Evolutionary conservation across 768 basidiomycete genomes (phyloP), one percentile per base, ranked within the genome.

Genomic region (Termitomyces sp.): DNA sequence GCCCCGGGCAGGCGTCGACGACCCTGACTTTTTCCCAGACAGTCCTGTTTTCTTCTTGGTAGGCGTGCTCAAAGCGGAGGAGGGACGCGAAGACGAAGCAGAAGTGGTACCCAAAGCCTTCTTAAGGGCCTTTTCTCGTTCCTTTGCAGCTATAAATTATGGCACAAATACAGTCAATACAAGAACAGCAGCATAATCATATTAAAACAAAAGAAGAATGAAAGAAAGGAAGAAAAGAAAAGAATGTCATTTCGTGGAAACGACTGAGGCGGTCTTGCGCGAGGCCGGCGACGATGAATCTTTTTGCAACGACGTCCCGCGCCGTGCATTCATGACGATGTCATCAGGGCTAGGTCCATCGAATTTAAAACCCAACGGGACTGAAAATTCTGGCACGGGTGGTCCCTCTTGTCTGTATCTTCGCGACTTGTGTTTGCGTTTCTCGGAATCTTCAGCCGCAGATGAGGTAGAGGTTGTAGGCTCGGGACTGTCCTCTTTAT

Each of bases 331-430:
- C 67, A 91, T 78, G 9, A 98, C 87, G 64, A 92, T 75, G 68
- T 98, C 96, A 66, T 98, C 96, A 22, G 96, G 96, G 73, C 95
- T 97, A 39, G 92, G 92, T 24, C 81, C 82, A 63, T 94, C 86
- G 69, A 95, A 94, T 11, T 85, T 76, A 70, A 92, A 92, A 3
- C 76, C 74, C 44, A 71, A 70, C 18, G 76, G 67, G 15, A 74
- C 68, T 8, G 69, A 68, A 44, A 76, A 62, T 56, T 74, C 73
- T 18, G 80, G 76, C n/a, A 79, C 74, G 20, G 73, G 65, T 9
- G 64, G 67, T 49, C 68, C 51, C 48, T 62, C 49, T 36, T 68
- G 65, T 42, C 67, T 71, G 49, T 69, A 66, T 54, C 67, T 71
- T 40, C 66, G 68, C n/a, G 70, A 65, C 36, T 66, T 66, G 50